Conservation (phyloP, 495 filamentous ascomycete genomes). For the Podospora conica region DNA sequence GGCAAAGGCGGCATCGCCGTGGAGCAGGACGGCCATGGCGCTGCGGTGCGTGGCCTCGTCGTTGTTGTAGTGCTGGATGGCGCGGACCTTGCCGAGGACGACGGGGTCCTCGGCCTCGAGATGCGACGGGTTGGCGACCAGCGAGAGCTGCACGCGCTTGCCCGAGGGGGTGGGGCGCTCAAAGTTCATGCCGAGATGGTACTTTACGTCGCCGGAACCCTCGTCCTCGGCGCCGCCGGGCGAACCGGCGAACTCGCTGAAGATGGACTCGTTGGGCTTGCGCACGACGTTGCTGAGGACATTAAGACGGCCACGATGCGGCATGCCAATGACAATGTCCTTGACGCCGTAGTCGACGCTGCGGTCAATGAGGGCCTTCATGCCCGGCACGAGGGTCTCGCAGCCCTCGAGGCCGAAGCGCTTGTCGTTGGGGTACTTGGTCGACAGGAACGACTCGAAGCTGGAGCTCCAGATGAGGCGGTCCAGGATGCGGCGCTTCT, state of each 20-base stretch:
- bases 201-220: conserved; percentile 98
- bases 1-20: conserved; percentile 96
- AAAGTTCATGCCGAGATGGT: conserved; percentile 99
- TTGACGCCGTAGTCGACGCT: conserved; percentile 98
- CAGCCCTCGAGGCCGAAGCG: conserved; percentile 96
- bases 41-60: conserved; percentile 81
- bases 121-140: conserved; percentile 98
- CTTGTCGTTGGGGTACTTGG: conserved; percentile 99
- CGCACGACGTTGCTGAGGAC: conserved; percentile 97
- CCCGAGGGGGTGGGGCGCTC: conserved; percentile 96
- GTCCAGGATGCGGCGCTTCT: conserved; percentile 95
- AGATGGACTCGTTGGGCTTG: conserved; percentile 98
- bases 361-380: conserved; percentile 98
- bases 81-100: conserved; percentile 92
- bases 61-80: conserved; percentile 98
- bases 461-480: conserved; percentile 96
- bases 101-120: conserved; percentile 97
- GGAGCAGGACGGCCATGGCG: conserved; percentile 91
- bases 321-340: conserved; percentile 99
- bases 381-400: conserved; percentile 92
- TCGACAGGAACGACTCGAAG: conserved; percentile 89
- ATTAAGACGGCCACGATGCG: conserved; percentile 96
- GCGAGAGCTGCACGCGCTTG: conserved; percentile 95
- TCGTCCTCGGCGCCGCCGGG: conserved; percentile 84
- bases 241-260: conserved; percentile 86